These are phyloP conservation scores for Apiosordaria backusii DNA, from an alignment of 495 filamentous ascomycete species.

Conservation along the genomic window DNA sequence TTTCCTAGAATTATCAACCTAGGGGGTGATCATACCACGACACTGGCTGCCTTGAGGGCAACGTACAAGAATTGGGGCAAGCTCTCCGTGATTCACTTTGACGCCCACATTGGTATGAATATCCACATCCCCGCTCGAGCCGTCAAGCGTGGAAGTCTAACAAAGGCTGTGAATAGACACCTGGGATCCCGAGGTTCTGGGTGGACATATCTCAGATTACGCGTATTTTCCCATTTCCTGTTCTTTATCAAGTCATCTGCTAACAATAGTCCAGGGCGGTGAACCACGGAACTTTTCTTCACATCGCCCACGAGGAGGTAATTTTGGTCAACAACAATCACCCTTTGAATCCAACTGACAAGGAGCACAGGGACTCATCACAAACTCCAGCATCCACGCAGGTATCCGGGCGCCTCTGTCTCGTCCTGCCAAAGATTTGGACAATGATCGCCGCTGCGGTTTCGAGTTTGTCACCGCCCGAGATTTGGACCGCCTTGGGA, in stretches of 20 bases:
- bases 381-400: conserved; percentile 80
- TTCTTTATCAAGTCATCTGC: background rate
- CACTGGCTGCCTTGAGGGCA: conserved; percentile 58
- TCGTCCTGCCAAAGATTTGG: conserved; percentile 63
- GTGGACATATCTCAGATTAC: conserved; percentile 39
- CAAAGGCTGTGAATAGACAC: conserved; percentile 50
- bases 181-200: conserved; percentile 63
- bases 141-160: too few species aligned
- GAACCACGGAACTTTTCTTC: conserved; percentile 74
- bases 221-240: conserved; percentile 28
- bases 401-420: conserved; percentile 77
- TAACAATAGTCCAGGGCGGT: conserved; percentile 49
- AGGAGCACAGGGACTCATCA: conserved; percentile 62
- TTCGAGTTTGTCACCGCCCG: conserved; percentile 78
- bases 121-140: background rate
- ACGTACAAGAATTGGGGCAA: conserved; percentile 64
- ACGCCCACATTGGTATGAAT: conserved; percentile 59
- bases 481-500: conserved; percentile 74
- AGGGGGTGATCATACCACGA: conserved; percentile 65
- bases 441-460: conserved; percentile 79
- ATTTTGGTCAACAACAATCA: conserved; percentile 46
- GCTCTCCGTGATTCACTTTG: conserved; percentile 69
- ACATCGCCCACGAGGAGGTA: conserved; percentile 46
- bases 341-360: conserved; percentile 16
- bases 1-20: conserved; percentile 61